Conservation (phyloP, 2,329 filamentous ascomycete genomes). For the Fusarium irregulare region DNA sequence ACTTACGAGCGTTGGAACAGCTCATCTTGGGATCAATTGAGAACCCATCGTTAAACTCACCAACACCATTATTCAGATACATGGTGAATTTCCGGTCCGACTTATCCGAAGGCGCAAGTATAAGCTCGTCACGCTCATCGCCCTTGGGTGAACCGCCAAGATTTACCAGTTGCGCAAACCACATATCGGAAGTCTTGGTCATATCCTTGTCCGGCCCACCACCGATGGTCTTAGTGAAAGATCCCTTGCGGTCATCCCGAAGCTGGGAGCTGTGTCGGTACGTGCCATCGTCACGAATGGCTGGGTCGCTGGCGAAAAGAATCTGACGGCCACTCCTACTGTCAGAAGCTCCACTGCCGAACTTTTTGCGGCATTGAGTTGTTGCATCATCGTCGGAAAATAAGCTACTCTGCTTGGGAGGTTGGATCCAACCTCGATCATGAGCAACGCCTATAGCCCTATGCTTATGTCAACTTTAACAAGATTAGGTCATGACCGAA, state of each 20-base stretch:
- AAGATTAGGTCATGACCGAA: too few species aligned
- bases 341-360: slow-evolving; percentile 2
- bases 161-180: slow-evolving; percentile 4
- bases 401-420: neutral
- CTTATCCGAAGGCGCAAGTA: neutral
- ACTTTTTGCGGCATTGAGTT: neutral
- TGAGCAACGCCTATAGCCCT: slow-evolving; percentile 1
- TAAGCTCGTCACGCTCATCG: neutral
- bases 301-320: neutral
- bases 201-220: slow-evolving; percentile 3
- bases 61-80: neutral
- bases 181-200: neutral
- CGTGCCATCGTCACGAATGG: neutral
- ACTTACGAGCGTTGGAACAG: slow-evolving; percentile 3
- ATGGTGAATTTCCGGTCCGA: neutral
- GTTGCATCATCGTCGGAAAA: neutral
- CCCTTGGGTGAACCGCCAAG: neutral
- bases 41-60: neutral
- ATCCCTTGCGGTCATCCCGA: slow-evolving; percentile 2
- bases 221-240: neutral
- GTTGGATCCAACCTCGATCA: neutral
- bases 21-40: neutral
- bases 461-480: neutral
- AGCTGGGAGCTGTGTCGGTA: neutral
- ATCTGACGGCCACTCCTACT: neutral